phyloP scores from a whole-genome alignment of 345 rosid species.

The Jatropha curcas region DNA sequence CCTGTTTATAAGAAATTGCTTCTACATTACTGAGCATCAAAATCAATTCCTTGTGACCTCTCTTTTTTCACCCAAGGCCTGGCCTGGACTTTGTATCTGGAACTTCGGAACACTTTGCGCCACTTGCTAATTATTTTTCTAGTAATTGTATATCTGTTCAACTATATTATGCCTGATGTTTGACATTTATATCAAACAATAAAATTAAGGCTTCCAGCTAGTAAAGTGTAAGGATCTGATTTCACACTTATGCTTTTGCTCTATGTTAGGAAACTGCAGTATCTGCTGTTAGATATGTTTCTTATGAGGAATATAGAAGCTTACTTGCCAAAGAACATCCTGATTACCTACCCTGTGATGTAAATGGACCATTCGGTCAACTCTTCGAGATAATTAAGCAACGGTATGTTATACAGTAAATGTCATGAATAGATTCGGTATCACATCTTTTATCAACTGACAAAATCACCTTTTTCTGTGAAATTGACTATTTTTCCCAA shows the following conservation, averaged over 20 bases:
- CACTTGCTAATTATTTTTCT: neutral
- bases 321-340: constrained; percentile 70
- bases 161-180: neutral
- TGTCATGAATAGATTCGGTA: neutral
- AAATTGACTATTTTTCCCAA: neutral
- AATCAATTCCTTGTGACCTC: neutral
- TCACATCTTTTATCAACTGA: neutral
- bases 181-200: neutral
- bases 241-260: constrained; percentile 11
- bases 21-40: neutral
- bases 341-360: constrained; percentile 72
- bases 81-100: neutral
- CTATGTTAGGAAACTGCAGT: constrained; percentile 74
- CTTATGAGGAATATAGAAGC: constrained; percentile 57
- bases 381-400: constrained; percentile 62
- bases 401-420: constrained; percentile 49
- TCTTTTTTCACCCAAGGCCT: neutral
- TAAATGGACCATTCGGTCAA: constrained; percentile 64
- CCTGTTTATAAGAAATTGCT: neutral
- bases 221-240: constrained; percentile 19
- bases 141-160: neutral
- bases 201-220: neutral
- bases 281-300: constrained; percentile 79
- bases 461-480: neutral
- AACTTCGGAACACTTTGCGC: neutral